Conservation (phyloP, 495 filamentous ascomycete species). For the Hypoxylon trugodes region DNA sequence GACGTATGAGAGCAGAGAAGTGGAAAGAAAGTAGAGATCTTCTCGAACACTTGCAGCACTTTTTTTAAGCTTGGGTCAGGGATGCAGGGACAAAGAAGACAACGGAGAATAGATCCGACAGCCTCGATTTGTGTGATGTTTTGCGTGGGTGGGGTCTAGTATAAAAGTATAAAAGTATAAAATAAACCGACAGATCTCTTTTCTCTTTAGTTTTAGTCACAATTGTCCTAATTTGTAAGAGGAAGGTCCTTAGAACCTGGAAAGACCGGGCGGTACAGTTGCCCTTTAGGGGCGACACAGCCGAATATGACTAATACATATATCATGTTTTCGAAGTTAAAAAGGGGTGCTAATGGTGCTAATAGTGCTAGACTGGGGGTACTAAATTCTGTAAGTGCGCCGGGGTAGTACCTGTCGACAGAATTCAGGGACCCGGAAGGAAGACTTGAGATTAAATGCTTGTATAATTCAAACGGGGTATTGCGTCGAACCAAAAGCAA, state of each 20-base stretch:
- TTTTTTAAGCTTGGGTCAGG: constrained; percentile 7
- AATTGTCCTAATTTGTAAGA: constrained; percentile 30
- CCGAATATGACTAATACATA: constrained; percentile 36
- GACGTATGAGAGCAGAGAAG: not conserved
- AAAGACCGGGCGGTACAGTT: constrained; percentile 34
- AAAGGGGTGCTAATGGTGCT: constrained; percentile 4
- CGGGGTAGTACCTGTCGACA: no score
- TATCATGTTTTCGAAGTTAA: no score
- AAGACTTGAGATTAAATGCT: constrained; percentile 21
- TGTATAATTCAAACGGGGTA: constrained; percentile 8
- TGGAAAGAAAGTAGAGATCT: not conserved
- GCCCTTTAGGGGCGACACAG: constrained; percentile 34
- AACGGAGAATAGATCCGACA: constrained; percentile 25
- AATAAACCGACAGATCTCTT: constrained; percentile 5
- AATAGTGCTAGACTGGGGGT: no score
- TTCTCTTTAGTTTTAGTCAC: constrained; percentile 1
- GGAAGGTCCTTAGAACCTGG: constrained; percentile 38
- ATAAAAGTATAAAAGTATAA: no score
- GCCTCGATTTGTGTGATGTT: constrained; percentile 37
- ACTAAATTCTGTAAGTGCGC: no score
- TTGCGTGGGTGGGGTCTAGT: constrained; percentile 28
- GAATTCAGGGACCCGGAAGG: constrained; percentile 28
- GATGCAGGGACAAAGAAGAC: not conserved
- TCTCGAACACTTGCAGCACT: constrained; percentile 3
- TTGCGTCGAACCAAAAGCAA: not conserved